Evolutionary conservation across 805 yeast species (phyloP).

Genomic region (Metschnikowia corniflorae): DNA sequence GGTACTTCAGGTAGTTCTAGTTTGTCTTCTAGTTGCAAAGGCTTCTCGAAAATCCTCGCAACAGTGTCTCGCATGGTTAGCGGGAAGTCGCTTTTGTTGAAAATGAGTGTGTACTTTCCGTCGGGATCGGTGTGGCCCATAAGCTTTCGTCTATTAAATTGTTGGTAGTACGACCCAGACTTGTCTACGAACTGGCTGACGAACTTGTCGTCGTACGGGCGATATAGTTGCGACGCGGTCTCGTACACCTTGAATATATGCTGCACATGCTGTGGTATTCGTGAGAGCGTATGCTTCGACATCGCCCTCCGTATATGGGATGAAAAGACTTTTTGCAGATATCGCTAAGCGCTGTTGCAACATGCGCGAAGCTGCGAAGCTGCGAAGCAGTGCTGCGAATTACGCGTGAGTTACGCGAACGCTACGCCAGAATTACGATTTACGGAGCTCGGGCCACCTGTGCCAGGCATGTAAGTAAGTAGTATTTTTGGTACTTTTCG

Average conservation of each 20-base stretch:
- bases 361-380: too few species aligned
- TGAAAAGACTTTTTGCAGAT: not conserved
- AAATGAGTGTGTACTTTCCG: slow-evolving; percentile 4
- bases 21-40: slow-evolving; percentile 13
- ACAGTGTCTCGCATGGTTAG: slow-evolving; percentile 20
- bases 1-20: slow-evolving; percentile 3
- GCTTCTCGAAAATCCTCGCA: slow-evolving; percentile 20
- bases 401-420: too few species aligned
- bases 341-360: not conserved
- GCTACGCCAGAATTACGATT: too few species aligned
- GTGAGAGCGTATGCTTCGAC: slow-evolving; percentile 17
- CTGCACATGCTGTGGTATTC: slow-evolving; percentile 23
- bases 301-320: too few species aligned
- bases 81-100: slow-evolving; percentile 22
- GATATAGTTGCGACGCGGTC: slow-evolving; percentile 12
- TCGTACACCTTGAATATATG: slow-evolving; percentile 21
- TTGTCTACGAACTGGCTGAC: slow-evolving; percentile 18
- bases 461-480: too few species aligned
- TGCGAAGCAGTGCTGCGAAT: too few species aligned
- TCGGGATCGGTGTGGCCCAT: slow-evolving; percentile 1
- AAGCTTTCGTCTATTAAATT: slow-evolving; percentile 23
- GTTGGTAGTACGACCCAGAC: slow-evolving; percentile 18
- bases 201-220: slow-evolving; percentile 10
- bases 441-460: too few species aligned
- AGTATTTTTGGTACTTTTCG: too few species aligned